Percentiles rank a stretch among this genome's conserved stretches.
These are phyloP conservation scores for Phaeomoniella chlamydospora DNA, from an alignment of 2,329 filamentous ascomycete genomes.

Conservation along the genomic window DNA sequence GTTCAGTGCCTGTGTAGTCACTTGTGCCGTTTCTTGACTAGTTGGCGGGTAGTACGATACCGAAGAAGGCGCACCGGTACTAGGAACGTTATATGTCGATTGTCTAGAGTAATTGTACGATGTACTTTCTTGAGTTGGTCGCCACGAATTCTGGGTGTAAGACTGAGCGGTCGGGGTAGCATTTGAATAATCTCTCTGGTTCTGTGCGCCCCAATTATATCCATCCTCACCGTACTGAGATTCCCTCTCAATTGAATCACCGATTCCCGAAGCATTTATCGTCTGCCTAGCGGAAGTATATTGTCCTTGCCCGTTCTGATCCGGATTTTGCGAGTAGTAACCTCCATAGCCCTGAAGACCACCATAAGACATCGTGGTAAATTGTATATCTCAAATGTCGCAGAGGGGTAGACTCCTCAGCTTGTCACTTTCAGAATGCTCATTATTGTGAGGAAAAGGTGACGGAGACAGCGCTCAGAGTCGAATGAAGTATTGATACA, in stretches of 20 bases:
- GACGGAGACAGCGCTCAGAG: too few relatives aligned
- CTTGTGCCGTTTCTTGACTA: constrained; percentile 1
- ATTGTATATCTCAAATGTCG: too few relatives aligned
- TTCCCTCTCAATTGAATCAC: not conserved
- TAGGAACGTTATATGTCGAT: constrained; percentile 4
- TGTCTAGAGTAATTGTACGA: constrained; percentile 1
- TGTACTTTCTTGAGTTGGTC: not conserved
- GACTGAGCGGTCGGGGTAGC: constrained; percentile 3
- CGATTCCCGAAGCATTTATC: not conserved
- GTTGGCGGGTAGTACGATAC: constrained; percentile 2
- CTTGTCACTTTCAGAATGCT: too few relatives aligned
- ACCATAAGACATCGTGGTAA: not conserved
- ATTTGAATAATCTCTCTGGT: constrained; percentile 5
- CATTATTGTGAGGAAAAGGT: too few relatives aligned
- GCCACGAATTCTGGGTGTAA: constrained; percentile 4
- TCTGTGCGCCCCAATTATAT: constrained; percentile 7
- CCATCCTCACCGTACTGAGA: constrained; percentile 5
- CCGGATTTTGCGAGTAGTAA: not conserved
- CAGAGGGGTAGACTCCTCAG: too few relatives aligned
- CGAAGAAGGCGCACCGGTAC: constrained; percentile 2
- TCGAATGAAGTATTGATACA: too few relatives aligned
- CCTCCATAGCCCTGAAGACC: not conserved
- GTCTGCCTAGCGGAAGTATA: not conserved
- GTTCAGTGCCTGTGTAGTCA: constrained; percentile 8
- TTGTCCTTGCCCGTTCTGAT: not conserved